Conservation (phyloP, 192 early-diverging fungal species). For the Powellomyces hirtus region DNA sequence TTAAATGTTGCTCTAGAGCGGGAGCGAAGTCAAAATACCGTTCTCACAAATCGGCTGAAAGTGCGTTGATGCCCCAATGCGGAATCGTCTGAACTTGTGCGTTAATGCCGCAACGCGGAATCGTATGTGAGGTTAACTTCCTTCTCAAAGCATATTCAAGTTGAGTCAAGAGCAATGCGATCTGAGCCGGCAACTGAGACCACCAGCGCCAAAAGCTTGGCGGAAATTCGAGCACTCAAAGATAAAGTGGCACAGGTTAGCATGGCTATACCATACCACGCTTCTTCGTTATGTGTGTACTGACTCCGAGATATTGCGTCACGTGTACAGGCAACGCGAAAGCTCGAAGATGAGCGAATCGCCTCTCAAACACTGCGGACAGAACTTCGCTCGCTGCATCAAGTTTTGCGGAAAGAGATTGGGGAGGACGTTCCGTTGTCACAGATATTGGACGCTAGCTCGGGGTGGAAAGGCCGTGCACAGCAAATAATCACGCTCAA, state of each 20-base stretch:
- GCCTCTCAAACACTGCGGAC: not conserved
- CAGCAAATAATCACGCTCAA: conserved; percentile 15
- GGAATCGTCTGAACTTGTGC: not conserved
- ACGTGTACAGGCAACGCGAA: not conserved
- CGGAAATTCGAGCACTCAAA: not conserved
- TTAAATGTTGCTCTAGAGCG: conserved; percentile 1
- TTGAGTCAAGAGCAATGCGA: too few relatives aligned
- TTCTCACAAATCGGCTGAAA: not conserved
- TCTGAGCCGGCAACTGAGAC: too few relatives aligned
- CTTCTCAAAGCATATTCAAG: too few relatives aligned
- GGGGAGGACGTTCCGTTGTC: not conserved
- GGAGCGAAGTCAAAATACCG: conserved; percentile 2
- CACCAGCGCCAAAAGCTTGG: not conserved
- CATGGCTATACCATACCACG: not conserved
- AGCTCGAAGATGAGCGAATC: conserved; percentile 11
- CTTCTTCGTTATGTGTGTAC: not conserved
- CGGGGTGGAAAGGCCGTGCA: conserved; percentile 10
- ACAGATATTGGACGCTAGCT: not conserved
- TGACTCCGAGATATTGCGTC: not conserved
- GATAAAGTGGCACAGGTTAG: conserved; percentile 5
- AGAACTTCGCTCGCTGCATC: not conserved
- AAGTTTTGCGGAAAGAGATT: not conserved
- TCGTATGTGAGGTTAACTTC: too few relatives aligned
- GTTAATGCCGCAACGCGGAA: too few relatives aligned
- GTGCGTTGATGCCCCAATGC: not conserved